These are phyloP conservation scores for Aegle marmelos DNA, from an alignment of 345 rosid genomes.

Conservation along the genomic window DNA sequence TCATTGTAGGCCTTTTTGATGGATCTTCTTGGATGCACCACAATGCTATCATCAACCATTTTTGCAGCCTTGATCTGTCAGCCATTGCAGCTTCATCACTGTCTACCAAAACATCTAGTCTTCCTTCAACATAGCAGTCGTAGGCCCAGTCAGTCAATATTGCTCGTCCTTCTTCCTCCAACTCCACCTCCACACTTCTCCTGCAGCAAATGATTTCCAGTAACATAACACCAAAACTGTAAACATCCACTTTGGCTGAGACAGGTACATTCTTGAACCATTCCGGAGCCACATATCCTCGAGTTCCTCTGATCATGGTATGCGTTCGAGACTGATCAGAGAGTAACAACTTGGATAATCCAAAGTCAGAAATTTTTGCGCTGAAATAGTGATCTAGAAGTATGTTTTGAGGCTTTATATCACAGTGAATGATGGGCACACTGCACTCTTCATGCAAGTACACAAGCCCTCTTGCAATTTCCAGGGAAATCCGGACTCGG, in stretches of 20 bases:
- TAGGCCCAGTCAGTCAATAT: constrained; percentile 21
- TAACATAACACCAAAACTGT: constrained; percentile 27
- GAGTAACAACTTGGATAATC: constrained; percentile 9
- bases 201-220: constrained; percentile 26
- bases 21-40: constrained; percentile 36
- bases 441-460: constrained; percentile 28
- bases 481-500: constrained; percentile 18
- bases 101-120: constrained; percentile 5
- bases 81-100: constrained; percentile 7
- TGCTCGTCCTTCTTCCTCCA: constrained; percentile 1
- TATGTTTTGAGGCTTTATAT: constrained; percentile 22
- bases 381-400: not conserved
- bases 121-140: constrained; percentile 17
- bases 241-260: constrained; percentile 30
- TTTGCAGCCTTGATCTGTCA: constrained; percentile 17
- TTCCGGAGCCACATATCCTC: constrained; percentile 24
- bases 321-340: constrained; percentile 2
- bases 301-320: constrained; percentile 18
- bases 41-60: constrained; percentile 18
- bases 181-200: constrained; percentile 5
- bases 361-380: constrained; percentile 13
- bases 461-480: constrained; percentile 20
- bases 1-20: constrained; percentile 24
- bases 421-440: constrained; percentile 8
- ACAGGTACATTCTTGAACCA: constrained; percentile 23